Evolutionary conservation across 371 early-diverging fungal genomes (phyloP).

Genomic region (Rozella allomycis): DNA sequence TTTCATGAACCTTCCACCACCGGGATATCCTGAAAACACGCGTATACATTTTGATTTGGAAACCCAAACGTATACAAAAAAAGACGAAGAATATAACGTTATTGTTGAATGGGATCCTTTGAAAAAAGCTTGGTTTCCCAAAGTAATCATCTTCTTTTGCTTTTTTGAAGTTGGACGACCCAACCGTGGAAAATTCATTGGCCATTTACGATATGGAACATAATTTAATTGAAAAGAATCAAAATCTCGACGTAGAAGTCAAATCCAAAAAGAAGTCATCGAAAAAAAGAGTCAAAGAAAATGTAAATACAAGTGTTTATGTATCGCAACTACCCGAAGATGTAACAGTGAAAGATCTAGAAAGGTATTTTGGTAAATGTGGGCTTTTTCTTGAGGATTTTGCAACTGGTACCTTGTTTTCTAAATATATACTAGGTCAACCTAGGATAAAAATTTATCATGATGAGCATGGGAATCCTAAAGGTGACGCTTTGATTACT

Average conservation of each 20-base stretch:
- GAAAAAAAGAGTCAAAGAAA: too few relatives aligned
- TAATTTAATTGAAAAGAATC: too few relatives aligned
- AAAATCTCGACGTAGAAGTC: too few relatives aligned
- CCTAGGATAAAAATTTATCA: conserved; percentile 79
- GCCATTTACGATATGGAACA: too few relatives aligned
- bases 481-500: conserved; percentile 76
- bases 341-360: conserved; percentile 49
- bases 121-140: conserved; percentile 71
- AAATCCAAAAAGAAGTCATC: too few relatives aligned
- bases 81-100: conserved; percentile 39
- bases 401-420: conserved; percentile 18
- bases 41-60: conserved; percentile 39
- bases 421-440: conserved; percentile 18
- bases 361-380: conserved; percentile 52
- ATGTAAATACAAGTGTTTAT: conserved; percentile 72
- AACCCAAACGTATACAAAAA: conserved; percentile 45
- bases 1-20: too few relatives aligned
- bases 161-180: too few relatives aligned
- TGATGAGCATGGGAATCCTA: conserved; percentile 36
- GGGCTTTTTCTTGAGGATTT: conserved; percentile 75
- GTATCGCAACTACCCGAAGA: conserved; percentile 67
- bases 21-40: too few relatives aligned
- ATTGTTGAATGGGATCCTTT: conserved; percentile 58
- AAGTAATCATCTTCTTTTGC: too few relatives aligned
- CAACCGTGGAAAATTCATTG: too few relatives aligned